Evolutionary conservation across 129 eudicot genomes (phyloP).

Genomic region (Chrysanthemum seticuspe): DNA sequence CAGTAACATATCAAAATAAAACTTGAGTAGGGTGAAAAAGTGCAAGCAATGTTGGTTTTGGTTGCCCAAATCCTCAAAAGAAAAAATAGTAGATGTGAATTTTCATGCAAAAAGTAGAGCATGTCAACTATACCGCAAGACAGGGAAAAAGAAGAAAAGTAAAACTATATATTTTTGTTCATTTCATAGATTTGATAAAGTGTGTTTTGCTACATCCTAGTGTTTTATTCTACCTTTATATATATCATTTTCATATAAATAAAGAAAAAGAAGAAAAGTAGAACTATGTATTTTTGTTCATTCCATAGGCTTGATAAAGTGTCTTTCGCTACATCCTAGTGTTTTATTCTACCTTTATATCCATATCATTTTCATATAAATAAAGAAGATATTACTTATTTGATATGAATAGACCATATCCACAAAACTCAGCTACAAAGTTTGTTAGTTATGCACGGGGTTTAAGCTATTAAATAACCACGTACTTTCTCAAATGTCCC

Average conservation of each 20-base stretch:
- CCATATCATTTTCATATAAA: no score
- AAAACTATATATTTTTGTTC: constrained; percentile 5
- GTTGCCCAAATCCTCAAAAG: constrained; percentile 34
- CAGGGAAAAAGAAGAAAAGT: constrained; percentile 17
- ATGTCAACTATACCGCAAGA: constrained; percentile 33
- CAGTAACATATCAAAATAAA: neutral
- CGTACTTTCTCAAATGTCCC: no score
- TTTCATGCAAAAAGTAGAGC: constrained; percentile 31
- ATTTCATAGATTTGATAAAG: constrained; percentile 7
- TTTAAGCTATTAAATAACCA: no score
- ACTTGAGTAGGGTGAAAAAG: constrained; percentile 2
- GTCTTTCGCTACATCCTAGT: no score
- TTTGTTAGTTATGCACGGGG: no score
- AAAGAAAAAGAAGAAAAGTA: no score
- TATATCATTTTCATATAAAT: neutral
- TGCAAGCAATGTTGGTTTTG: constrained; percentile 9
- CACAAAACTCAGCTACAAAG: no score
- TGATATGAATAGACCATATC: no score
- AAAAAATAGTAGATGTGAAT: constrained; percentile 24
- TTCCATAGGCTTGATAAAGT: no score
- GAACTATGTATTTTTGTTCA: no score
- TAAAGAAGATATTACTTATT: neutral
- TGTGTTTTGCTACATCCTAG: constrained; percentile 16
- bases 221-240: neutral
- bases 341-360: neutral